Evolutionary conservation across 169 alveolate genomes (phyloP).

Genomic region (Cryptosporidium muris): DNA sequence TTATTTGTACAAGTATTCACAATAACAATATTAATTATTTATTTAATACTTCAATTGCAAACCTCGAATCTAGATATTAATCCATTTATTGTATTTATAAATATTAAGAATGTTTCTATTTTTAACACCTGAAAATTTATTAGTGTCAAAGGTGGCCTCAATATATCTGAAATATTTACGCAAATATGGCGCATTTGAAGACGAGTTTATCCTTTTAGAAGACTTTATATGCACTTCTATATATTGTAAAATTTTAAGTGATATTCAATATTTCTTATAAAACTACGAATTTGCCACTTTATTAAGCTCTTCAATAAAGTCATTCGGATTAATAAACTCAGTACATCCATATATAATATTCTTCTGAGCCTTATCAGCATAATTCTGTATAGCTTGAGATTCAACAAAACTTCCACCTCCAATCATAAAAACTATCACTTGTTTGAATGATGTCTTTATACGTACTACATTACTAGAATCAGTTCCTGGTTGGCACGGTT

Average conservation of each 20-base stretch:
- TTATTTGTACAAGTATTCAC: not conserved
- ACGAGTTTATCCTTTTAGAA: not conserved
- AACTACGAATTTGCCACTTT: not conserved
- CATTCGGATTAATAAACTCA: constrained; percentile 74
- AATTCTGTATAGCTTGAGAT: constrained; percentile 78
- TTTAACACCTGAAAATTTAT: no score
- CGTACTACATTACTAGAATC: constrained; percentile 71
- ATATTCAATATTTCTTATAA: not conserved
- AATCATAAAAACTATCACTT: constrained; percentile 78
- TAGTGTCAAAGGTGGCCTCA: no score
- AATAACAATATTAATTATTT: no score
- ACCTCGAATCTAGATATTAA: no score
- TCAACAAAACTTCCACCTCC: constrained; percentile 87
- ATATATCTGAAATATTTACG: no score
- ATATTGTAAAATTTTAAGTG: not conserved
- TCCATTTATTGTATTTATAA: no score
- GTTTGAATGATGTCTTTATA: constrained; percentile 51
- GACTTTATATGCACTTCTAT: not conserved
- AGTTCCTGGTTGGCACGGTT: constrained; percentile 79
- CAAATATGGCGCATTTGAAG: no score
- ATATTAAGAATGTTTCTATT: no score
- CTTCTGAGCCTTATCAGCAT: constrained; percentile 77
- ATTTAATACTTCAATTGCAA: no score
- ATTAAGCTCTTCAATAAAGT: constrained; percentile 73
- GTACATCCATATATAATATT: constrained; percentile 78